These are phyloP conservation scores for Escallonia herrerae DNA, from an alignment of 129 eudicot species.

Conservation along the genomic window DNA sequence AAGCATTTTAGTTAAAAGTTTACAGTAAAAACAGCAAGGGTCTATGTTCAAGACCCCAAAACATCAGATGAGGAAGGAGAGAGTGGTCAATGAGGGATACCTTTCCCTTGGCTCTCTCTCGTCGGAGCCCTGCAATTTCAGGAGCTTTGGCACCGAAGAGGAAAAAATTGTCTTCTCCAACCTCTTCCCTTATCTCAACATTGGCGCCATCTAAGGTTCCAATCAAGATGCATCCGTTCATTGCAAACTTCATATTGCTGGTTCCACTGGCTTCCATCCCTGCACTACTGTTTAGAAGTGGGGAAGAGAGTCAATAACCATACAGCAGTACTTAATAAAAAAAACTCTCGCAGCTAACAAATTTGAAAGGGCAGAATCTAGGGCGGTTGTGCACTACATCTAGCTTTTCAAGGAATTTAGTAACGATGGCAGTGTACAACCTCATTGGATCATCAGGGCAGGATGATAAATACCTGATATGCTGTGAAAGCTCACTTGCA, in stretches of 20 bases:
- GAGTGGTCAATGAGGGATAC: slow-evolving; percentile 3
- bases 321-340: neutral
- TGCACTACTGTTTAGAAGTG: slow-evolving; percentile 28
- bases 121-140: slow-evolving; percentile 9
- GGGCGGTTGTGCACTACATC: too few relatives aligned
- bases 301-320: neutral
- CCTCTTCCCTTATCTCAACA: slow-evolving; percentile 48
- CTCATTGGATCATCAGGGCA: too few relatives aligned
- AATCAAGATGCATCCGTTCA: slow-evolving; percentile 46
- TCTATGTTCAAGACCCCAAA: too few relatives aligned
- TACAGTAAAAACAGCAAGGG: too few relatives aligned
- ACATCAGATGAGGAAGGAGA: neutral
- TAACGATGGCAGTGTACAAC: neutral
- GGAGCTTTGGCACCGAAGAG: slow-evolving; percentile 39
- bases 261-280: slow-evolving; percentile 63
- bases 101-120: neutral
- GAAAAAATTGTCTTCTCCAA: slow-evolving; percentile 43
- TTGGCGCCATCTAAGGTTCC: slow-evolving; percentile 52
- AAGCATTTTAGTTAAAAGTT: too few relatives aligned
- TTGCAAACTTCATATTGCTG: slow-evolving; percentile 52
- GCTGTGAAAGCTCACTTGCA: slow-evolving; percentile 93
- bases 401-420: neutral
- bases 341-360: neutral
- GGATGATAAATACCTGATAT: slow-evolving; percentile 54
- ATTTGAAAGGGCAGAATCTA: too few relatives aligned